Evolutionary conservation across 257 asterid species (phyloP).

Genomic region (Solanum tacnaense): DNA sequence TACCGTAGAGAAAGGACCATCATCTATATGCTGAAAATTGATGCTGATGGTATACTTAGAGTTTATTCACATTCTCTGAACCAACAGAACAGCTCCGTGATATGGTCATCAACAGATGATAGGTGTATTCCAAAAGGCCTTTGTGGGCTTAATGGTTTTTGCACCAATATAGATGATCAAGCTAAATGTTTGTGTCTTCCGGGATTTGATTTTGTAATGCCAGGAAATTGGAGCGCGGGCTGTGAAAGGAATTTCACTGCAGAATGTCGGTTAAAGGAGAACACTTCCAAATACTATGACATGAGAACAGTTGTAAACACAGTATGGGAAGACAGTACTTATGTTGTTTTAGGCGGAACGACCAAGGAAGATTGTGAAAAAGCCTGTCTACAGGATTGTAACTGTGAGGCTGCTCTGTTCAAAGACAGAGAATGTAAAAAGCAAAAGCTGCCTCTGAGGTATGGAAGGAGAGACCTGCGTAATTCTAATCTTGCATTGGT

Average conservation of each 20-base stretch:
- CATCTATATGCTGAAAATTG: conserved; percentile 24
- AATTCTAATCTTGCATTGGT: conserved; percentile 17
- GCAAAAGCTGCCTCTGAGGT: conserved; percentile 42
- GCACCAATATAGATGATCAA: conserved; percentile 3
- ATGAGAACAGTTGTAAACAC: conserved; percentile 6
- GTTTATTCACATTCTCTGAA: conserved; percentile 21
- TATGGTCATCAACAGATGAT: conserved; percentile 7
- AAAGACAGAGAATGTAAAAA: conserved; percentile 13
- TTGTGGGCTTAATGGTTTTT: conserved; percentile 43
- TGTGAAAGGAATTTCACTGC: conserved; percentile 12
- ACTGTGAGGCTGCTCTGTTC: conserved; percentile 37
- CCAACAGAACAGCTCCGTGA: conserved; percentile 5
- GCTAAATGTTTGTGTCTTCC: conserved; percentile 31
- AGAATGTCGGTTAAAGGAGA: conserved; percentile 9
- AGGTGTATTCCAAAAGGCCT: conserved; percentile 31
- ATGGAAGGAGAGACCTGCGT: conserved; percentile 9
- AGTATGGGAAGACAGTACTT: conserved; percentile 21
- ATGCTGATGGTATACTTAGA: conserved; percentile 34
- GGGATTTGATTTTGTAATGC: conserved; percentile 16
- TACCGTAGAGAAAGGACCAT: neutral
- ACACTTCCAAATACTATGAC: neutral
- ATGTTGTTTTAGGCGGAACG: neutral
- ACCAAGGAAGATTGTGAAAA: conserved; percentile 18
- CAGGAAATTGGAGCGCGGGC: conserved; percentile 22
- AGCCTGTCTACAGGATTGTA: conserved; percentile 41